Percentiles rank a stretch among this genome's conserved stretches.
phyloP scores from a whole-genome alignment of 225 moss, liverwort and hornwort genomes.

The Straminergon stramineum region DNA sequence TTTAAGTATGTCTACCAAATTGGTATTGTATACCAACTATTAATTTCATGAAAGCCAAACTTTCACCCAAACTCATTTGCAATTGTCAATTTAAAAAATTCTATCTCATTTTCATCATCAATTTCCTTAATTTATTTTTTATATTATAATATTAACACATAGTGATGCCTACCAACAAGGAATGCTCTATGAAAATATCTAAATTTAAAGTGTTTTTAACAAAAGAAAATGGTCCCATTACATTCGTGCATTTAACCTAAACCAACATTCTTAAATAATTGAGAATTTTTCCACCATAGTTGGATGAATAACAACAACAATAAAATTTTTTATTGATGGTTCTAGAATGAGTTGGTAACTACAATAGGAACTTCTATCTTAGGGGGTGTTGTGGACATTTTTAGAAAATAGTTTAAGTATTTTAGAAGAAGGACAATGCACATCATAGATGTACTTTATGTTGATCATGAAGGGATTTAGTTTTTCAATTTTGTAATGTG shows the following conservation, averaged over 20 bases:
- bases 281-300: neutral
- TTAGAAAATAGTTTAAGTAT: neutral
- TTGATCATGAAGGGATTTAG: neutral
- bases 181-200: neutral
- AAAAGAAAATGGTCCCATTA: neutral
- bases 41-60: neutral
- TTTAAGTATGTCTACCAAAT: neutral
- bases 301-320: neutral
- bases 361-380: neutral
- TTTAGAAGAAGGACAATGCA: neutral
- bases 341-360: neutral
- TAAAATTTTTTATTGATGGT: neutral
- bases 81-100: neutral
- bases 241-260: neutral
- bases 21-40: neutral
- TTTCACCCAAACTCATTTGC: neutral
- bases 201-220: neutral
- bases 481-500: neutral
- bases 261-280: neutral
- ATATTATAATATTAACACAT: neutral
- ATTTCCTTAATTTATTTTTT: neutral
- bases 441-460: neutral
- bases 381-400: fast-evolving
- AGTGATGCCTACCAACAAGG: neutral
- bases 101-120: neutral